These are phyloP conservation scores for Chloranthus sessilifolius DNA, from an alignment of 164 flowering plant genomes.

Conservation along the genomic window DNA sequence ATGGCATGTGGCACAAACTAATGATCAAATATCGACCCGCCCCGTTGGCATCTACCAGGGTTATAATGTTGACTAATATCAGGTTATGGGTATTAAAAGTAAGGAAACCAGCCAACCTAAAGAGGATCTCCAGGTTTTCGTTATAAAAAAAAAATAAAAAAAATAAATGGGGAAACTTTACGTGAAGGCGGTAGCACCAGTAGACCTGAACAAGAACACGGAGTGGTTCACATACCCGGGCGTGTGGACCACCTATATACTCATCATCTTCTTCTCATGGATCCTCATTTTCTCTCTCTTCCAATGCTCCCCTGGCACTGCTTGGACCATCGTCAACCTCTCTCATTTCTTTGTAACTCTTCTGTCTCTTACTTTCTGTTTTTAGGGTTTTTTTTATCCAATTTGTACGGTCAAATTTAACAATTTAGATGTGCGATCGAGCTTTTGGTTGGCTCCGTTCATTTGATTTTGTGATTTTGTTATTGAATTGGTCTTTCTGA, in stretches of 20 bases:
- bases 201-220: slow-evolving; percentile 81
- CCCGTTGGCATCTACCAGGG: too few species aligned
- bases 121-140: too few species aligned
- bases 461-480: background rate
- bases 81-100: too few species aligned
- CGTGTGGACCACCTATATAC: slow-evolving; percentile 79
- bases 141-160: background rate
- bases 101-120: too few species aligned
- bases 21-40: too few species aligned
- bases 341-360: slow-evolving; percentile 44
- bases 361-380: background rate
- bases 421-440: too few species aligned
- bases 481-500: too few species aligned
- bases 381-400: too few species aligned
- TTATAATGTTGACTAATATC: too few species aligned
- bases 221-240: slow-evolving; percentile 88
- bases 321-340: slow-evolving; percentile 81
- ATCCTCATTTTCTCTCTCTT: slow-evolving; percentile 60
- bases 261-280: slow-evolving; percentile 75
- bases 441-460: background rate
- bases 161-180: slow-evolving; percentile 51
- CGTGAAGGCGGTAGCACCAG: slow-evolving; percentile 57
- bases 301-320: slow-evolving; percentile 72
- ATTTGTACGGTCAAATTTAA: too few species aligned
- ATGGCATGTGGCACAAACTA: too few species aligned